These are phyloP conservation scores for Terfezia boudieri DNA, from an alignment of 495 filamentous ascomycete species.

Conservation along the genomic window DNA sequence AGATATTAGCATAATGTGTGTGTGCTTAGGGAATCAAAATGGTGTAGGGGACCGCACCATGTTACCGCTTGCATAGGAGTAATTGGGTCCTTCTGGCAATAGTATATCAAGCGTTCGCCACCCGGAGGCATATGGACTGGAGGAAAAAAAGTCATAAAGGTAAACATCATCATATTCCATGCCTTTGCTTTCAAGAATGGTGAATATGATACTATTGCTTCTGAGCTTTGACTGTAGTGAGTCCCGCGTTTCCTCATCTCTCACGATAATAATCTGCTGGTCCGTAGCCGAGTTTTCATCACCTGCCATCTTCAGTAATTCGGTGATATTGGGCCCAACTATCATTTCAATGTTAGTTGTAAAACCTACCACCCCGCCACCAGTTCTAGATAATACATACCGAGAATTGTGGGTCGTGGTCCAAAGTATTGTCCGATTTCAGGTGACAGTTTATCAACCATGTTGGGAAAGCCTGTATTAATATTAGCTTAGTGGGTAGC, in stretches of 20 bases:
- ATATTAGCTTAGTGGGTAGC: not conserved
- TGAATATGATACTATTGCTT: slow-evolving; percentile 13
- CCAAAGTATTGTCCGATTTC: slow-evolving; percentile 22
- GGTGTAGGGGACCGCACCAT: too few species aligned
- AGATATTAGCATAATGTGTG: too few species aligned
- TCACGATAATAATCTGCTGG: slow-evolving; percentile 25
- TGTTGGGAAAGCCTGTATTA: slow-evolving; percentile 20
- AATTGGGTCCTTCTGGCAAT: too few species aligned
- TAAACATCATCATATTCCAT: slow-evolving; percentile 29
- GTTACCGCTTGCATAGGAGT: too few species aligned
- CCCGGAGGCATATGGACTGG: not conserved
- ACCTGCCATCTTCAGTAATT: not conserved
- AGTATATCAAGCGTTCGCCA: too few species aligned
- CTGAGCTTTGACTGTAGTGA: slow-evolving; percentile 9
- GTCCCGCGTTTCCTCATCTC: slow-evolving; percentile 20
- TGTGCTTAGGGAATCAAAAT: too few species aligned
- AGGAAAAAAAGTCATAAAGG: slow-evolving; percentile 20
- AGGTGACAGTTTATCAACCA: slow-evolving; percentile 22
- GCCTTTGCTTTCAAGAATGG: slow-evolving; percentile 26
- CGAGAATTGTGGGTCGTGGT: slow-evolving; percentile 23
- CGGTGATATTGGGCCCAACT: slow-evolving; percentile 4
- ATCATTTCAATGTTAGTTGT: not conserved
- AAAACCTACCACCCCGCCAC: not conserved
- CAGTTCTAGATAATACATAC: not conserved
- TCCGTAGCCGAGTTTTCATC: slow-evolving; percentile 16